Evolutionary conservation across 352 stramenopile genomes (phyloP), one percentile per base, ranked within the genome.

Genomic region (Peronosclerospora sorghi): DNA sequence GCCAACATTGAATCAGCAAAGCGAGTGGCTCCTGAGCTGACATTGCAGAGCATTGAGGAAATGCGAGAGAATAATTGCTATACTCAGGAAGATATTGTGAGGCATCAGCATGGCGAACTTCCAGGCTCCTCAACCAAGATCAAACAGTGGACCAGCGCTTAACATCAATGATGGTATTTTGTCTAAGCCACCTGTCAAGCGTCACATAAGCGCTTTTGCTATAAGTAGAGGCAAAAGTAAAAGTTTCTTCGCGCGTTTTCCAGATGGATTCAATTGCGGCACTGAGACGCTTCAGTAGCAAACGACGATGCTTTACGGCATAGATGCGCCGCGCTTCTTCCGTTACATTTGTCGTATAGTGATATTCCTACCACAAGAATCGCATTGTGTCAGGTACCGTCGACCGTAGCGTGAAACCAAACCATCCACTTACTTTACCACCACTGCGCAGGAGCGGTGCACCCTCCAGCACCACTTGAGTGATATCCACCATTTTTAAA

Each of bases 1-100:
- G 53, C 78, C 5, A 90, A 90, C 32, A 90, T 90, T 32, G 78
- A 90, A 39, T 86, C 75, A 18, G 78, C 78, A 10, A 83, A 87
- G 63, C 61, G 71, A 9, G 44, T 90, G 19, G 78, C 72, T 14
- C 73, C 79, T 24, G 73, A 90, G 26, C 62, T 90, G 8, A 82
- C 74, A 8, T 43, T 72, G 1, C 77, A 87, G 39, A 87, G 74
- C 42, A 83, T 87, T 36, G 69, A 86, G 15, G 62, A 71, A 28
- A 62, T 85, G 13, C 65, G 77, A 2, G 77, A 90, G 45, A 56
- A 45, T 7, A 73, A 75, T 20, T 59, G 48, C 0, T 48, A 54
- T 38, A 43, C 49, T 2, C 69, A 78, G 14, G 53, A 76, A 47
- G 54, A 61, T 3, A 44, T 56, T 26, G 61, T 64, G n/a, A 55